Evolutionary conservation across 305 asterid genomes (phyloP), one percentile per base, ranked within the genome.

Genomic region (Striga hermonthica): DNA sequence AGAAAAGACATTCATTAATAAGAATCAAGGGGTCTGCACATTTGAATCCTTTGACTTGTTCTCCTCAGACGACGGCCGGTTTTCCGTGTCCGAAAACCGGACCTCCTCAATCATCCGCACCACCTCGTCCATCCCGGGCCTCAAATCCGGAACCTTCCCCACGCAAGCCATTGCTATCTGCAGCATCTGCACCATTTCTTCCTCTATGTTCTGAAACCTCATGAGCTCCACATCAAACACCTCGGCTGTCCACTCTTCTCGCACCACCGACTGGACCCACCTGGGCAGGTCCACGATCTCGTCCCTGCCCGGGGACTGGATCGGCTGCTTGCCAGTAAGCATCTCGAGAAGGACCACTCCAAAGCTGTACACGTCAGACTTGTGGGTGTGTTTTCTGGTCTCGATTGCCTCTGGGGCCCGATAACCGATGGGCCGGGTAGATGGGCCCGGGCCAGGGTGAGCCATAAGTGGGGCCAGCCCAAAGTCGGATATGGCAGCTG

Each of bases 101-200:
- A 52, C 28, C 57, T 52, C 57, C 57, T 52, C 57, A 4, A 52
- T 16, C 57, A 52, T 52, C 57, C 57, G 14, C 2, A 52, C 57
- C 11, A 52, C 57, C n/a, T 52, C 57, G 2, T 52, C 35, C 57
- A 52, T 52, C 15, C 57, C 16, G n/a, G 57, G 57, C 35, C 57
- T 52, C 57, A 52, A 0, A 9, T 52, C 57, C 5, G 57, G 57
- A 14, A 52, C 57, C 57, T 52, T 52, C 31, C 31, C 57, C 57
- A 52, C 57, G 9, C 57, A 52, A 52, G 57, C 28, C 57, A 52
- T 52, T 5, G 57, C 57, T 0, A 52, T 52, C 57, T 52, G 57
- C 57, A 52, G 57, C 57, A 52, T 52, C 57, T 52, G 57, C 57
- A 52, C 57, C 57, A 52, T 52, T 34, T 52, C 57, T 34, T 52